These are phyloP conservation scores for Amphichorda felina DNA, from an alignment of 2,329 filamentous ascomycete species.

Conservation along the genomic window DNA sequence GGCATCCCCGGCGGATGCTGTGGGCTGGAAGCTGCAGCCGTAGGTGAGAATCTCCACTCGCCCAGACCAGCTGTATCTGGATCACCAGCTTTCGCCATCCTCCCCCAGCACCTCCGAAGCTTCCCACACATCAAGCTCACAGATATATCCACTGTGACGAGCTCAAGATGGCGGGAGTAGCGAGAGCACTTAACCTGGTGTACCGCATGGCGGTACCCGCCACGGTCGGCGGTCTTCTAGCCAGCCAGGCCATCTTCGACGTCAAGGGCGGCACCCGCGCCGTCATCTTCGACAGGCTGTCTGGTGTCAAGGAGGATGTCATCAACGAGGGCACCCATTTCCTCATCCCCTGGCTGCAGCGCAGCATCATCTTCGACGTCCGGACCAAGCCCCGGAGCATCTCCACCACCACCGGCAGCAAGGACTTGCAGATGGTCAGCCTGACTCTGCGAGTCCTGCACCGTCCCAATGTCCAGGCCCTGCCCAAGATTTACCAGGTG, in stretches of 20 bases:
- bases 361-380: slow-evolving; percentile 90
- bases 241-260: slow-evolving; percentile 84
- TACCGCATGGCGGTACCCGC: slow-evolving; percentile 64
- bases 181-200: slow-evolving; percentile 45
- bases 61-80: no score
- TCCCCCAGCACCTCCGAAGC: slow-evolving; percentile 1
- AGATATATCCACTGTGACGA: not conserved
- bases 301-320: slow-evolving; percentile 86
- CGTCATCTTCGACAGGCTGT: slow-evolving; percentile 92
- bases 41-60: not conserved
- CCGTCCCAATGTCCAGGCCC: slow-evolving; percentile 78
- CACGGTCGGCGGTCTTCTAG: slow-evolving; percentile 53
- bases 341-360: slow-evolving; percentile 89
- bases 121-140: slow-evolving; percentile 3
- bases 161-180: slow-evolving; percentile 10
- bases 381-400: slow-evolving; percentile 96
- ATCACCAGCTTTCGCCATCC: not conserved
- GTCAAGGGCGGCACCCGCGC: slow-evolving; percentile 89
- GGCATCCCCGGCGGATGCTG: not conserved
- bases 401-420: slow-evolving; percentile 92
- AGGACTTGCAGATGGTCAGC: slow-evolving; percentile 99
- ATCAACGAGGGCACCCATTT: slow-evolving; percentile 97
- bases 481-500: slow-evolving; percentile 99
- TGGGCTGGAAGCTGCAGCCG: not conserved
- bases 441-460: slow-evolving; percentile 92